phyloP scores from a whole-genome alignment of 331 rosid genomes.

The Acacia pycnantha region DNA sequence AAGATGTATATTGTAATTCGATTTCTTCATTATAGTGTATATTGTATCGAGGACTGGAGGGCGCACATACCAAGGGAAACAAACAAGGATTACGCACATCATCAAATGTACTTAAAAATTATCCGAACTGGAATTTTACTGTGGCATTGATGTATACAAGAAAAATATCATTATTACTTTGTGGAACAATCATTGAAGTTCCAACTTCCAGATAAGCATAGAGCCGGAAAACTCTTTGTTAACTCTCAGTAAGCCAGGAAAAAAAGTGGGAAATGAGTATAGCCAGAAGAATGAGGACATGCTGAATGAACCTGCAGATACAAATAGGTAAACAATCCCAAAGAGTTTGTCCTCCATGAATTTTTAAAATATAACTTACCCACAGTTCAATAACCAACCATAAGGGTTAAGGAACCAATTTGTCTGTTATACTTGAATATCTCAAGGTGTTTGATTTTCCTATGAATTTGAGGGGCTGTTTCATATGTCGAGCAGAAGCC shows the following conservation, averaged over 20 bases:
- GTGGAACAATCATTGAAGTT: not conserved
- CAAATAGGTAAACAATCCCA: slow-evolving; percentile 17
- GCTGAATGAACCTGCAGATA: slow-evolving; percentile 13
- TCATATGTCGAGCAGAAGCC: slow-evolving; percentile 82
- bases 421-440: slow-evolving; percentile 15
- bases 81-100: not conserved
- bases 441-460: slow-evolving; percentile 21
- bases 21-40: too few species aligned
- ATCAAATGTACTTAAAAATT: not conserved
- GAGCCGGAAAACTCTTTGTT: slow-evolving; percentile 19
- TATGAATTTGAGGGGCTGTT: slow-evolving; percentile 5
- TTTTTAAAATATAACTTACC: slow-evolving; percentile 22
- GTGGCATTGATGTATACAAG: not conserved
- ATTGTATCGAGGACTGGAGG: too few species aligned
- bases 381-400: slow-evolving; percentile 31
- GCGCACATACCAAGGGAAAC: not conserved
- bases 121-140: not conserved
- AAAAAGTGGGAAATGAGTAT: slow-evolving; percentile 25
- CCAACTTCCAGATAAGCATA: slow-evolving; percentile 4
- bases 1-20: too few species aligned
- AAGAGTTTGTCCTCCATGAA: slow-evolving; percentile 30
- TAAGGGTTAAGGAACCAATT: slow-evolving; percentile 17
- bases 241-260: slow-evolving; percentile 16
- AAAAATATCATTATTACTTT: slow-evolving; percentile 24
- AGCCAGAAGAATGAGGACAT: slow-evolving; percentile 12